These are phyloP conservation scores for Neurospora sp. DNA, from an alignment of 495 filamentous ascomycete genomes.

Conservation along the genomic window DNA sequence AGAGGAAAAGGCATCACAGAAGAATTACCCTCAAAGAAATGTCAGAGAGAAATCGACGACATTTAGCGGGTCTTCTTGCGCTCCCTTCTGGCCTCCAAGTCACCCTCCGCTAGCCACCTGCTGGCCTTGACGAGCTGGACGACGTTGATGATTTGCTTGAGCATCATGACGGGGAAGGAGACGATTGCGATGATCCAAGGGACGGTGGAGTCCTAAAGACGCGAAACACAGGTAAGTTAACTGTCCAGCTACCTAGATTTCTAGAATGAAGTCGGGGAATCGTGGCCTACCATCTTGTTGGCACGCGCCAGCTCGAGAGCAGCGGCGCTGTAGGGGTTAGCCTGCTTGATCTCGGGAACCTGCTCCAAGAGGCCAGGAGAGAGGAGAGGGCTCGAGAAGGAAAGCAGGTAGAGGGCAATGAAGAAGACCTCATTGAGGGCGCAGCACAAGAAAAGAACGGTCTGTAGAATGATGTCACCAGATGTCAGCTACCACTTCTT, in stretches of 20 bases:
- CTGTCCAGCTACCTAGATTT: not conserved
- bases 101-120: constrained; percentile 85
- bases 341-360: constrained; percentile 45
- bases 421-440: constrained; percentile 91
- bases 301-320: constrained; percentile 83
- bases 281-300: constrained; percentile 78
- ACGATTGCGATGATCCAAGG: constrained; percentile 85
- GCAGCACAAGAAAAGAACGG: constrained; percentile 85
- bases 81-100: constrained; percentile 47
- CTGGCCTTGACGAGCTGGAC: constrained; percentile 91
- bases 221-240: not conserved
- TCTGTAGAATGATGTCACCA: constrained; percentile 37
- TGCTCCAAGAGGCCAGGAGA: constrained; percentile 65
- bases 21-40: not conserved
- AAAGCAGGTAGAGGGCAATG: constrained; percentile 93
- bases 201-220: constrained; percentile 36
- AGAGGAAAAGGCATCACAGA: not conserved
- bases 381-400: constrained; percentile 80
- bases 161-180: constrained; percentile 73
- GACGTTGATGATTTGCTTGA: constrained; percentile 90
- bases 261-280: not conserved
- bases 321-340: constrained; percentile 79
- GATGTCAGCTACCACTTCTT: constrained; percentile 9
- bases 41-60: not conserved
- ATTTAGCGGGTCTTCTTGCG: constrained; percentile 21